Evolutionary conservation across 202 grass and related monocot genomes (phyloP), one percentile per base, ranked within the genome.

Genomic region (Setaria viridis): DNA sequence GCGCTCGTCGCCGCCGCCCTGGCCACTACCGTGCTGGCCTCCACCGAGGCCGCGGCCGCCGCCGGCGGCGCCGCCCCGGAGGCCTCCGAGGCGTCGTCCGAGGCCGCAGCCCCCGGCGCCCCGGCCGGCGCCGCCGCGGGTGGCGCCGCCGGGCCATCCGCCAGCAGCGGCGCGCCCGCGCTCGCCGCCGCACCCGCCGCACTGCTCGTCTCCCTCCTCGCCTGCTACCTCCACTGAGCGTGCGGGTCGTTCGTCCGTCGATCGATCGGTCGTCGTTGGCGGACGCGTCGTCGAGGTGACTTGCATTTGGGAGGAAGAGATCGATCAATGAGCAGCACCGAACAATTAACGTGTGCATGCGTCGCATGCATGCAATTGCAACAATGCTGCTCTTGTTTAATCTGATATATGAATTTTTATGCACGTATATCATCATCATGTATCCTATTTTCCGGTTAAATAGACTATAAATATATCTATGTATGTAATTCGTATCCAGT

Each of bases 171-270:
- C 32, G 45, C 80, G 11, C 43, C 82, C 2, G 39, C 42, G 12
- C 11, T n/a, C 13, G 63, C 47, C 5, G 59, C 71, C 10, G 74
- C 49, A 1, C 78, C 64, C 6, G 68, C 43, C 25, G 84, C 90
- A 37, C 54, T 88, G 74, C 13, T 91, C 47, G 12, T 81, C 89
- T 81, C 81, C 64, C 80, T 91, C 70, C 85, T 91, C 82, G 80
- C 69, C 3, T 88, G 85, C 43, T 88, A 85, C 81, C 85, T 91
- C 59, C 89, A 91, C 81, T 91, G 19, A 85, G 59, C 59, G 9
- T 11, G 20, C 1, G 3, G 59, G 11, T 11, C 25, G 59, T 3
- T 25, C 59, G 59, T 29, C 11, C 29, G 11, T 5, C 29, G 59
- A 32, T 6, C 29, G 57, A 15, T 8, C 21, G 11, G 21, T 10